A percentile compares a stretch with the other conserved stretches of the same genome.
These are phyloP conservation scores for Tephrocybe rancida DNA, from an alignment of 768 basidiomycete species.

Conservation along the genomic window DNA sequence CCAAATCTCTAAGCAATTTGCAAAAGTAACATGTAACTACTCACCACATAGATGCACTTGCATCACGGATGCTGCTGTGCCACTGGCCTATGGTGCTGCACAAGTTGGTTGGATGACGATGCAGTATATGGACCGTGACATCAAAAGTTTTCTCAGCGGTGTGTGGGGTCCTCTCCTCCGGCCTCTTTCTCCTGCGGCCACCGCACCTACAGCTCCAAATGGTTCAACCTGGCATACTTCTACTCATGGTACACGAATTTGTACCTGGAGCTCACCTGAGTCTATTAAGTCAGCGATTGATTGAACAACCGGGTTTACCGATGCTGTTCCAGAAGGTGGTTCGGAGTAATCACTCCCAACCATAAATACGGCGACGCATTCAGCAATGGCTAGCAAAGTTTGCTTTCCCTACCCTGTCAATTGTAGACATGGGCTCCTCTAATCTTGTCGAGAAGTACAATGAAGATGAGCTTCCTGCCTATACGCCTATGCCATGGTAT, in stretches of 20 bases:
- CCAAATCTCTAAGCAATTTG: no score
- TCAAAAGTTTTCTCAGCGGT: conserved; percentile 4
- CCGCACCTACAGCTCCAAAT: conserved; percentile 5
- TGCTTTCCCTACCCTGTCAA: conserved; percentile 9
- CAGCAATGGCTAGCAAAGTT: neutral
- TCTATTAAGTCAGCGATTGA: conserved; percentile 9
- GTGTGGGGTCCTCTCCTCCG: conserved; percentile 5
- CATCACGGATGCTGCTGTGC: no score
- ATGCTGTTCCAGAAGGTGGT: conserved; percentile 4
- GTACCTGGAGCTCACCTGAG: conserved; percentile 16
- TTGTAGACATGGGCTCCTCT: conserved; percentile 14
- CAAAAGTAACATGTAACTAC: no score
- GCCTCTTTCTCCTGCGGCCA: neutral
- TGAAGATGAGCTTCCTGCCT: conserved; percentile 43
- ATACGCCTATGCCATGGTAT: conserved; percentile 50
- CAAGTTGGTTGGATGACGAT: no score
- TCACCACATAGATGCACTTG: no score
- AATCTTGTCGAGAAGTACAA: conserved; percentile 25
- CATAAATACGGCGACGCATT: conserved; percentile 12
- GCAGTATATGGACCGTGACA: no score
- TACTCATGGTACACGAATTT: conserved; percentile 2
- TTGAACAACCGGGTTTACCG: neutral
- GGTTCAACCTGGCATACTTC: conserved; percentile 6
- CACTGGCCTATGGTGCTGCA: no score
- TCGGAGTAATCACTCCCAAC: conserved; percentile 9